Evolutionary conservation across 2,329 filamentous ascomycete genomes (phyloP), one percentile per base, ranked within the genome.

Genomic region (Colletotrichum simmondsii): DNA sequence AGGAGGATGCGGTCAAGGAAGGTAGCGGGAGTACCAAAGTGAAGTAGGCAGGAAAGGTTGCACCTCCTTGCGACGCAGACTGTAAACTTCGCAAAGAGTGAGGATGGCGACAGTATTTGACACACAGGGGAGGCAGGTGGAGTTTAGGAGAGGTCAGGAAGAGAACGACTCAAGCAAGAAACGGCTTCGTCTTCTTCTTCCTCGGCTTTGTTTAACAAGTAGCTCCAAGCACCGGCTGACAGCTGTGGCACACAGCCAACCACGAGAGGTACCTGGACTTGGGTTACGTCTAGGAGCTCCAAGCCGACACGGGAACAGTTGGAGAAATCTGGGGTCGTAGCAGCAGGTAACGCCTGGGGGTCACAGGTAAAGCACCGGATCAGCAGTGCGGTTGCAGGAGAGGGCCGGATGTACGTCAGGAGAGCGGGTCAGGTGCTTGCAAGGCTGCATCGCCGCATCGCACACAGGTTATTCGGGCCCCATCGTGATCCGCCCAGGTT

Each of bases 261-360:
- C 28, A 10, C 19, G 22, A 4, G 28, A 14, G 42, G 59, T 52
- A 62, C 14, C 37, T 61, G 19, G 19, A 7, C 42, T 49, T 49
- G 42, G 42, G 42, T n/a, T 49, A 49, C 42, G 42, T 49, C 16
- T n/a, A 49, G 42, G 42, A 49, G 19, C 42, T 49, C 42, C 42
- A 46, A 42, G 35, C 26, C 22, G 59, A 54, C 59, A 69, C 53
- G 65, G 59, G 58, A 62, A 68, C 64, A 68, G 35, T 71, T 68
- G 52, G 68, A 62, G 65, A 72, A 72, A 69, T 69, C 70, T 69
- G 59, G 70, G 59, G 70, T 72, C 59, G 59, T 54, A 69, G 59
- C 53, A 64, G 37, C 28, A 49, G 35, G 53, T 59, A 22, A 22
- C 22, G 22, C 26, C 54, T 49, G 42, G 19, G 28, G n/a, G 69